phyloP scores from a whole-genome alignment of 2,329 filamentous ascomycete genomes.

The Gnomoniopsis smithogilvyi region DNA sequence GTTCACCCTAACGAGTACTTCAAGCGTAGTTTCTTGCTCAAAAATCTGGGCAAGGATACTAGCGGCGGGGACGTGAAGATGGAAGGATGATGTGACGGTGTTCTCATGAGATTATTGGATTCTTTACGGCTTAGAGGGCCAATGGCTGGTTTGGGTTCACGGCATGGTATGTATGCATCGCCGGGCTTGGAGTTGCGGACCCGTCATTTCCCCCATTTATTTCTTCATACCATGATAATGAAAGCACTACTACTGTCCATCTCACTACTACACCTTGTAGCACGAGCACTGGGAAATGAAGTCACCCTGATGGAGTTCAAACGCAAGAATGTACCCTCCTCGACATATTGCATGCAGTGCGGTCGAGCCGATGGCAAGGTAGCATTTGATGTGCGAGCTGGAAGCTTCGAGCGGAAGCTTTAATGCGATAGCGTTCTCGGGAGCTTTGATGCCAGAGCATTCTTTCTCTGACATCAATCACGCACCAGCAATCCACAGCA shows the following conservation, averaged over 20 bases:
- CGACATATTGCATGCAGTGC: neutral
- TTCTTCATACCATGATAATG: conserved; percentile 4
- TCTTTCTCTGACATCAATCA: too few species aligned
- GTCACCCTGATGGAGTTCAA: neutral
- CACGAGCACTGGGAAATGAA: too few species aligned
- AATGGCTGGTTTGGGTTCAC: neutral
- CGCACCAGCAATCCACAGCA: neutral
- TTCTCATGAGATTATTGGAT: neutral
- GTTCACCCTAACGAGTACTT: conserved; percentile 98
- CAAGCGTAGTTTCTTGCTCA: conserved; percentile 87
- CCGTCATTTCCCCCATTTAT: neutral
- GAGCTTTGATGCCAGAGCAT: too few species aligned
- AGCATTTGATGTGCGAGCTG: too few species aligned
- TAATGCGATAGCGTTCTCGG: too few species aligned
- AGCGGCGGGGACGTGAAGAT: conserved; percentile 52
- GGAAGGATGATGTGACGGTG: conserved; percentile 46
- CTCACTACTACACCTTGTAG: too few species aligned
- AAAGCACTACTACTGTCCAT: neutral
- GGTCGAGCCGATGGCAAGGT: too few species aligned
- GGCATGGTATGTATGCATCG: conserved; percentile 9
- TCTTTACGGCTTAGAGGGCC: neutral
- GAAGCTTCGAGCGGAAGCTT: too few species aligned
- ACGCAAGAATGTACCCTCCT: too few species aligned
- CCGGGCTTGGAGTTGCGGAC: neutral
- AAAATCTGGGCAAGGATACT: conserved; percentile 62